These are phyloP conservation scores for Miscanthus sacchariflorus DNA, from an alignment of 202 grass and related monocot genomes.

Conservation along the genomic window DNA sequence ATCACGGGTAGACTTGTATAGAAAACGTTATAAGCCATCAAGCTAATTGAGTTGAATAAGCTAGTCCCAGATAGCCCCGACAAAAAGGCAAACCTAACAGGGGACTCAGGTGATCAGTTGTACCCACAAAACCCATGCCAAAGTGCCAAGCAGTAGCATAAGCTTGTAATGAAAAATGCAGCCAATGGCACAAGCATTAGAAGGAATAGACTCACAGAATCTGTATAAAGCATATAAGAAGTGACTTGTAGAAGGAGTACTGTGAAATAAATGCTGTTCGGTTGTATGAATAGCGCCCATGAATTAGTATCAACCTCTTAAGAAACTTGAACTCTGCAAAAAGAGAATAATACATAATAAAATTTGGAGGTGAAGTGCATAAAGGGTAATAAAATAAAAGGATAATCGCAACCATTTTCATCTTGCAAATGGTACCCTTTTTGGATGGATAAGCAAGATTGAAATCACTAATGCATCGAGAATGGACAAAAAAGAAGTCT, in stretches of 20 bases:
- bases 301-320: slow-evolving; percentile 91
- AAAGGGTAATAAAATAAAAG: not conserved
- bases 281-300: slow-evolving; percentile 96
- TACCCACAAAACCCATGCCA: slow-evolving; percentile 26
- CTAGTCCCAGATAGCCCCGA: slow-evolving; percentile 90
- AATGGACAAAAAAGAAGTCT: not conserved
- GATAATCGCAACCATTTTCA: not conserved
- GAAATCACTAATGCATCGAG: not conserved
- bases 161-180: slow-evolving; percentile 33
- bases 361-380: slow-evolving; percentile 32
- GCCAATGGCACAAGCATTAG: slow-evolving; percentile 40
- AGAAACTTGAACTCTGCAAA: slow-evolving; percentile 93
- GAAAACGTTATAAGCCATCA: slow-evolving; percentile 99
- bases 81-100: slow-evolving; percentile 72
- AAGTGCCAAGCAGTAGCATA: slow-evolving; percentile 6
- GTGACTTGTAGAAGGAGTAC: slow-evolving; percentile 97
- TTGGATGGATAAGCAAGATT: slow-evolving; percentile 14
- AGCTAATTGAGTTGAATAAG: slow-evolving; percentile 86
- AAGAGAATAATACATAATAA: slow-evolving; percentile 6
- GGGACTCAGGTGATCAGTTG: slow-evolving; percentile 33
- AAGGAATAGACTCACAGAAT: slow-evolving; percentile 70
- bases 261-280: slow-evolving; percentile 92
- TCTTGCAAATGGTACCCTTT: not conserved
- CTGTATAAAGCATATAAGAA: slow-evolving; percentile 92
- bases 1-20: slow-evolving; percentile 88